Evolutionary conservation across 345 rosid genomes (phyloP).

Genomic region (Ceriops zippeliana): DNA sequence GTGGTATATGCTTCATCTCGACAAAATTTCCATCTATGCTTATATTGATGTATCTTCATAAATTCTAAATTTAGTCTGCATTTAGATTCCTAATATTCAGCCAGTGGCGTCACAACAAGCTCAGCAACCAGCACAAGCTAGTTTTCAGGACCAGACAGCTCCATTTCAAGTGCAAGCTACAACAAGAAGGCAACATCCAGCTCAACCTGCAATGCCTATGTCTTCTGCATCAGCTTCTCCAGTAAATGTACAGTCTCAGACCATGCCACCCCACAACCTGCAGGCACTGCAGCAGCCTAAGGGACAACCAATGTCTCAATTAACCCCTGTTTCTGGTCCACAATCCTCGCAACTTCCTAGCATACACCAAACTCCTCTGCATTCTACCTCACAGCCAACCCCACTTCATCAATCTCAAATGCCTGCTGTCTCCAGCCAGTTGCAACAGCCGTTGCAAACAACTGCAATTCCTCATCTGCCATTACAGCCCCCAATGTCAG

Average conservation of each 20-base stretch:
- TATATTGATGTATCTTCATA: background rate
- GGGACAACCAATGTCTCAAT: slow-evolving; percentile 53
- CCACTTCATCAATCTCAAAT: slow-evolving; percentile 59
- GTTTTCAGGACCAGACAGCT: slow-evolving; percentile 51
- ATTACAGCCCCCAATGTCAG: slow-evolving; percentile 56
- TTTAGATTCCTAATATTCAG: slow-evolving; percentile 67
- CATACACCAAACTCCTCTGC: slow-evolving; percentile 47
- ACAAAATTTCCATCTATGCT: slow-evolving; percentile 4
- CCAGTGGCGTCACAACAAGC: slow-evolving; percentile 47
- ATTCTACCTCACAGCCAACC: slow-evolving; percentile 52
- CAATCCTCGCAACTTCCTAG: slow-evolving; percentile 58
- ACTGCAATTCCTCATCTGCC: slow-evolving; percentile 51
- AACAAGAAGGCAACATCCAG: slow-evolving; percentile 53
- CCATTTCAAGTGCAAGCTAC: slow-evolving; percentile 46
- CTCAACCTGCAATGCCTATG: slow-evolving; percentile 45
- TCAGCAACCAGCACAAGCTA: slow-evolving; percentile 52
- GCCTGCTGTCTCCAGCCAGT: slow-evolving; percentile 53
- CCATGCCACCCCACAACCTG: slow-evolving; percentile 49
- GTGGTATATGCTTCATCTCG: slow-evolving; percentile 44
- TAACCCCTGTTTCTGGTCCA: slow-evolving; percentile 42
- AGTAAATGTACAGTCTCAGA: slow-evolving; percentile 53
- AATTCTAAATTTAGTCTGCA: slow-evolving; percentile 15
- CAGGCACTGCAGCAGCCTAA: slow-evolving; percentile 61
- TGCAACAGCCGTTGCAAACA: slow-evolving; percentile 65
- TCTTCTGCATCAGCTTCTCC: slow-evolving; percentile 48